Evolutionary conservation across 768 basidiomycete species (phyloP).

Genomic region (Collybia sp.): DNA sequence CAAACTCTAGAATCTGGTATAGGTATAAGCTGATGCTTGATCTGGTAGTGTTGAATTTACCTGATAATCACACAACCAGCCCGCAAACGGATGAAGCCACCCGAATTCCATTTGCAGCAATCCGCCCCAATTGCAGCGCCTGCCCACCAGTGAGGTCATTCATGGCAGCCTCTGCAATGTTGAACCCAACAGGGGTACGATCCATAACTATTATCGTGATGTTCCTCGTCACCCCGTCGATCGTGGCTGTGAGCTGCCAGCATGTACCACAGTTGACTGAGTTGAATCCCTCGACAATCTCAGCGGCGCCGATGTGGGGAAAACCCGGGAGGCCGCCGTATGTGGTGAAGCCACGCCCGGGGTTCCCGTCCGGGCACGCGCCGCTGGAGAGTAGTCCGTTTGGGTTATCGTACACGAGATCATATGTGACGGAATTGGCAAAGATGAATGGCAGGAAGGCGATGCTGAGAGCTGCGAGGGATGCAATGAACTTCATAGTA

Average conservation of each 20-base stretch:
- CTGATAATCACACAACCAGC: background rate
- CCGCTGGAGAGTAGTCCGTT: slow-evolving; percentile 24
- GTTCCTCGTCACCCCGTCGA: slow-evolving; percentile 19
- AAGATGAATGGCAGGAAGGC: slow-evolving; percentile 6
- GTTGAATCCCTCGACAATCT: slow-evolving; percentile 37
- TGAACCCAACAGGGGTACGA: slow-evolving; percentile 15
- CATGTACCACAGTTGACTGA: slow-evolving; percentile 48
- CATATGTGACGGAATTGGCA: slow-evolving; percentile 20
- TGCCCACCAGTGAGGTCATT: slow-evolving; percentile 25
- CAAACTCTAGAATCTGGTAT: too few relatives aligned
- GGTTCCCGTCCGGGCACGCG: slow-evolving; percentile 39
- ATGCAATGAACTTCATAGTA: slow-evolving; percentile 1
- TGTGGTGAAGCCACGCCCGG: slow-evolving; percentile 36
- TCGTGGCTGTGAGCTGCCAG: slow-evolving; percentile 45
- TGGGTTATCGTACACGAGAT: slow-evolving; percentile 33
- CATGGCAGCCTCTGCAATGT: slow-evolving; percentile 25
- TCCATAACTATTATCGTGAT: slow-evolving; percentile 47
- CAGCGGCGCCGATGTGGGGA: slow-evolving; percentile 47
- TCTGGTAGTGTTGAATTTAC: too few relatives aligned
- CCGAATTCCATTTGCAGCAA: slow-evolving; percentile 15
- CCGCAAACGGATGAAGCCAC: slow-evolving; percentile 20
- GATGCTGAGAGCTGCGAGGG: slow-evolving; percentile 1
- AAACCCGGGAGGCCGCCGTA: slow-evolving; percentile 45
- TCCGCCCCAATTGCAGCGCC: slow-evolving; percentile 19
- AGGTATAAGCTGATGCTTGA: too few relatives aligned